Conservation (phyloP, 2,329 filamentous ascomycete species). For the Verticillium dahliae region DNA sequence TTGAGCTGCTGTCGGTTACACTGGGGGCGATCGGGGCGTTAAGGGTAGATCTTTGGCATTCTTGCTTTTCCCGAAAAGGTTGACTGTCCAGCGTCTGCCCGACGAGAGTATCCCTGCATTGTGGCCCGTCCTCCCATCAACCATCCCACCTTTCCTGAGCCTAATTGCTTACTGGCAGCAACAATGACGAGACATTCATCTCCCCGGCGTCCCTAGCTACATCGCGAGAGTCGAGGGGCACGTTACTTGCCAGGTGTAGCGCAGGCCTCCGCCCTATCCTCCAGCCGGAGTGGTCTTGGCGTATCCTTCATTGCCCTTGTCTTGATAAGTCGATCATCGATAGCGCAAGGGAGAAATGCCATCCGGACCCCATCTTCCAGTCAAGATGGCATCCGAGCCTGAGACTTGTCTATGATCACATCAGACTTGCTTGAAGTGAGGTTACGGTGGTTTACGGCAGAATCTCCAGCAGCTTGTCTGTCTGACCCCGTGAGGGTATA, state of each 20-base stretch:
- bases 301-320: not conserved
- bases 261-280: not conserved
- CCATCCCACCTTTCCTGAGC: not conserved
- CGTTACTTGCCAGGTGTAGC: not conserved
- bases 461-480: not conserved
- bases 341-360: not conserved
- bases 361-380: not conserved
- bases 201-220: not conserved
- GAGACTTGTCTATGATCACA: not conserved
- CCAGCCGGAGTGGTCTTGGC: not conserved
- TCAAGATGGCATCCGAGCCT: not conserved
- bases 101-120: not conserved
- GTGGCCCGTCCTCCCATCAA: not conserved
- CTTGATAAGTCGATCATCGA: not conserved
- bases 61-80: not conserved
- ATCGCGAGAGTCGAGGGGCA: not conserved
- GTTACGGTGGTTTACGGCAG: not conserved
- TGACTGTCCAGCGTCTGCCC: not conserved
- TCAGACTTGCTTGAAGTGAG: not conserved
- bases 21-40: not conserved
- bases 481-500: not conserved
- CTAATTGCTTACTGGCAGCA: not conserved
- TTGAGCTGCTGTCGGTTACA: not conserved
- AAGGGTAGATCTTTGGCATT: not conserved
- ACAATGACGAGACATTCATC: not conserved